phyloP scores from a whole-genome alignment of 2,329 filamentous ascomycete genomes.

The Huntiella decipiens region DNA sequence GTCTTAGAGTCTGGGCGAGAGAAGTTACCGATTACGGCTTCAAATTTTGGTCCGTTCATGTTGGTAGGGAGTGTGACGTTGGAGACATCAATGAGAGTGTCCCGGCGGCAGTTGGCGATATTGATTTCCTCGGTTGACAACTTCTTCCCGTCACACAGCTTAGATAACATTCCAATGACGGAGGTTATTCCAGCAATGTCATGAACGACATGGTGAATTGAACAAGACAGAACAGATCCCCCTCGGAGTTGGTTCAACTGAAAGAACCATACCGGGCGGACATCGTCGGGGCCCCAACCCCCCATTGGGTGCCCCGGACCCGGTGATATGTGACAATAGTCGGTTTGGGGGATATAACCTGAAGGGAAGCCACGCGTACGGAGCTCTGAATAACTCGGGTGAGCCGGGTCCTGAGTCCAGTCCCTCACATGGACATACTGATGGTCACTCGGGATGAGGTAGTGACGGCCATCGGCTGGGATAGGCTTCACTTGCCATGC shows the following conservation, averaged over 20 bases:
- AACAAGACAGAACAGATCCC: not conserved
- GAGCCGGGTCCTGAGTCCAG: not conserved
- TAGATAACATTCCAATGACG: not conserved
- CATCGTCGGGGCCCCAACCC: not conserved
- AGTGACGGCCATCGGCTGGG: not conserved
- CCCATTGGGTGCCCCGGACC: not conserved
- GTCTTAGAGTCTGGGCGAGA: no score
- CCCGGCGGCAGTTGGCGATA: not conserved
- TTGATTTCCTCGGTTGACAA: not conserved
- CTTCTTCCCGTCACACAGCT: not conserved
- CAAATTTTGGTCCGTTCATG: no score
- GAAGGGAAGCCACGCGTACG: not conserved
- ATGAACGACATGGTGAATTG: not conserved
- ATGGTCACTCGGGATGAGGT: slow-evolving; percentile 1
- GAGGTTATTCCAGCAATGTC: not conserved
- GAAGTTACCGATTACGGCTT: no score
- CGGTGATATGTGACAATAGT: not conserved
- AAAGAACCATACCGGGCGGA: not conserved
- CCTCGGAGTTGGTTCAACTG: not conserved
- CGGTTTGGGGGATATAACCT: not conserved
- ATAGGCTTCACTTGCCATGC: not conserved
- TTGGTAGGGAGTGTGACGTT: not conserved
- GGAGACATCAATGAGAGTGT: not conserved
- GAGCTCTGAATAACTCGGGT: not conserved
- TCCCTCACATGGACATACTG: not conserved